Percentiles rank a stretch among this genome's conserved stretches.
Conservation (phyloP, 129 eudicot genomes). For the Lactuca saligna region DNA sequence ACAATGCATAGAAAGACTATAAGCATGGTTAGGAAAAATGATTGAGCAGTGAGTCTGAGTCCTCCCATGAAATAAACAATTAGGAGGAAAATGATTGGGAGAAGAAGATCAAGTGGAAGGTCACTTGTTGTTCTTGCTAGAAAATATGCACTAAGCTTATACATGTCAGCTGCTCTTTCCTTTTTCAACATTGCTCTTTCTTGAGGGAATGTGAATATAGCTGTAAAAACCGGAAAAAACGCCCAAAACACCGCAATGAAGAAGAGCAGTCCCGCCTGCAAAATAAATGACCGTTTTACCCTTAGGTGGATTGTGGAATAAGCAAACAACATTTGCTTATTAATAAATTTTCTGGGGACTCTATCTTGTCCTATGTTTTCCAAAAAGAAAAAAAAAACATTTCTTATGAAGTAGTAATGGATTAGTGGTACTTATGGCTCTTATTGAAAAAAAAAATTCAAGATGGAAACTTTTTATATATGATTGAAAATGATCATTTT, state of each 20-base stretch:
- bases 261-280: conserved; percentile 85
- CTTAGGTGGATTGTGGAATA: too few relatives aligned
- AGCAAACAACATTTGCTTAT: too few relatives aligned
- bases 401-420: too few relatives aligned
- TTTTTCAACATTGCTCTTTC: conserved; percentile 89
- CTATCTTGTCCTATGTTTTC: too few relatives aligned
- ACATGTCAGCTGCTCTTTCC: conserved; percentile 92
- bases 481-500: too few relatives aligned
- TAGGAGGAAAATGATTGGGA: conserved; percentile 68
- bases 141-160: conserved; percentile 84
- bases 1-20: conserved; percentile 81
- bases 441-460: too few relatives aligned
- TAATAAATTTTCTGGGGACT: too few relatives aligned
- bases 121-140: conserved; percentile 86
- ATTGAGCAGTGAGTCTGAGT: conserved; percentile 42
- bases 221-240: conserved; percentile 90
- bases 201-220: conserved; percentile 94
- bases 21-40: conserved; percentile 70
- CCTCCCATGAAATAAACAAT: conserved; percentile 94
- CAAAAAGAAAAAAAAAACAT: too few relatives aligned
- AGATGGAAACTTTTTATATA: too few relatives aligned
- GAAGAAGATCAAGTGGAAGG: conserved; percentile 80
- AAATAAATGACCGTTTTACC: neutral
- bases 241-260: conserved; percentile 95
- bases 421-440: too few relatives aligned